A percentile compares a stretch with the other conserved stretches of the same genome.
These are phyloP conservation scores for Chalaropsis thielavioides DNA, from an alignment of 2,329 filamentous ascomycete species.

Conservation along the genomic window DNA sequence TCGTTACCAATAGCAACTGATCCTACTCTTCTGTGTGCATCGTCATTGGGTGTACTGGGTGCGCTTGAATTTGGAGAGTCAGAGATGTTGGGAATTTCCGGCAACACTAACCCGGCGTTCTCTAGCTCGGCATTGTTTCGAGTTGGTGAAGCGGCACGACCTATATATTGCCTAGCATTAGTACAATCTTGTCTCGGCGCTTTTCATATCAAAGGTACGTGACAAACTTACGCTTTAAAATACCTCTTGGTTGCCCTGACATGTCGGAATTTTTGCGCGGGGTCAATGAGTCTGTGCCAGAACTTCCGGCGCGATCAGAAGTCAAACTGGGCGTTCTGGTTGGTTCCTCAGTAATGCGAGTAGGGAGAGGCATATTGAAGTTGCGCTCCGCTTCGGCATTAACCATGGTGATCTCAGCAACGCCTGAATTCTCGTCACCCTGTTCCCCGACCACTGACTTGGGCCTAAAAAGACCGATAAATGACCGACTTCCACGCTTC, in stretches of 20 bases:
- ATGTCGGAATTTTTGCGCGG: conserved; percentile 55
- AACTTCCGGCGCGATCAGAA: conserved; percentile 40
- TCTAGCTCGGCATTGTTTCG: conserved; percentile 8
- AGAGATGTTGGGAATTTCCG: conserved; percentile 46
- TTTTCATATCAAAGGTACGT: conserved; percentile 15
- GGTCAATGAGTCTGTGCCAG: conserved; percentile 45
- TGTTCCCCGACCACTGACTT: conserved; percentile 78
- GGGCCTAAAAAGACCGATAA: conserved; percentile 86
- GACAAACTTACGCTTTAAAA: conserved; percentile 60
- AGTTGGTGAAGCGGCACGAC: conserved; percentile 9
- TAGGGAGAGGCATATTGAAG: conserved; percentile 32
- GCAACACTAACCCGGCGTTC: conserved; percentile 28
- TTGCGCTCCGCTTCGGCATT: conserved; percentile 89
- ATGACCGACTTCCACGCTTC: conserved; percentile 81
- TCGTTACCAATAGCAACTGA: conserved; percentile 64
- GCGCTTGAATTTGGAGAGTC: conserved; percentile 76
- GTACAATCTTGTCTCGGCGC: conserved; percentile 29
- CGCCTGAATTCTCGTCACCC: conserved; percentile 40
- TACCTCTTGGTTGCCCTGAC: conserved; percentile 56
- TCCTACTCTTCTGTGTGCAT: conserved; percentile 52
- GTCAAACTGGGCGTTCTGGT: conserved; percentile 53
- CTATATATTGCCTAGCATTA: conserved; percentile 1
- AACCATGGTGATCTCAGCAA: conserved; percentile 80
- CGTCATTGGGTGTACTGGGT: conserved; percentile 76
- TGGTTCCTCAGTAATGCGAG: conserved; percentile 37